Percentiles rank a stretch among this genome's conserved stretches.
phyloP scores from a whole-genome alignment of 2,329 filamentous ascomycete species.

The Claviceps digitariae region DNA sequence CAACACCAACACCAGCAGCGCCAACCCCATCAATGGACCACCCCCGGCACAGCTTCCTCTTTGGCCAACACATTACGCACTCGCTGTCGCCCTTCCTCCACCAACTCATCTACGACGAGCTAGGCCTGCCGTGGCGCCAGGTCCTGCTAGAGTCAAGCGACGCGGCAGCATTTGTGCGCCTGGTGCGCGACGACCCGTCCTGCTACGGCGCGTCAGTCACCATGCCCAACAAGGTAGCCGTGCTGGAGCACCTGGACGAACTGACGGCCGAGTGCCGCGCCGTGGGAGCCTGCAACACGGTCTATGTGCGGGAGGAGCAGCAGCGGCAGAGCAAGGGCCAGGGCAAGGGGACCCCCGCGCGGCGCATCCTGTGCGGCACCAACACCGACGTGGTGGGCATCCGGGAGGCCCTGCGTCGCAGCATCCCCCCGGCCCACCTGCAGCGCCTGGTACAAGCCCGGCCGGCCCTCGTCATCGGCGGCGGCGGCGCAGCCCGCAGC shows the following conservation, averaged over 20 bases:
- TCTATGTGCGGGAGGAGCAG: constrained; percentile 46
- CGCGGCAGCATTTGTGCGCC: constrained; percentile 32
- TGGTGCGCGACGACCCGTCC: constrained; percentile 37
- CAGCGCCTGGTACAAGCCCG: constrained; percentile 34
- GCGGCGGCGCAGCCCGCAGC: no score
- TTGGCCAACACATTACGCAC: constrained; percentile 41
- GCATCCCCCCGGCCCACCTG: constrained; percentile 22
- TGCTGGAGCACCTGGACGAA: constrained; percentile 59
- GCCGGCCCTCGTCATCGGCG: no score
- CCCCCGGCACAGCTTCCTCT: constrained; percentile 36
- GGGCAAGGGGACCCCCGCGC: background rate
- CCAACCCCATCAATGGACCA: background rate
- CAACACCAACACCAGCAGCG: background rate
- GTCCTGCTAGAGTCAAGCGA: constrained; percentile 38
- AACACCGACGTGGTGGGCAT: constrained; percentile 76
- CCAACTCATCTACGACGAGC: constrained; percentile 35
- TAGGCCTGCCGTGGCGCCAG: constrained; percentile 38
- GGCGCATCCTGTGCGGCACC: constrained; percentile 45
- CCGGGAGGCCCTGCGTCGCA: constrained; percentile 54
- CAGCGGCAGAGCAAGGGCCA: constrained; percentile 23
- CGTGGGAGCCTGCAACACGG: constrained; percentile 68
- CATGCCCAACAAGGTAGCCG: constrained; percentile 73
- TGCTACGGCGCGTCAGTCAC: constrained; percentile 58
- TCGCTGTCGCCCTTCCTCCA: constrained; percentile 44
- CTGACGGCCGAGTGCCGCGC: constrained; percentile 59